Evolutionary conservation across 805 yeast genomes (phyloP), one percentile per base, ranked within the genome.

Genomic region (Nakazawaea ernobii): DNA sequence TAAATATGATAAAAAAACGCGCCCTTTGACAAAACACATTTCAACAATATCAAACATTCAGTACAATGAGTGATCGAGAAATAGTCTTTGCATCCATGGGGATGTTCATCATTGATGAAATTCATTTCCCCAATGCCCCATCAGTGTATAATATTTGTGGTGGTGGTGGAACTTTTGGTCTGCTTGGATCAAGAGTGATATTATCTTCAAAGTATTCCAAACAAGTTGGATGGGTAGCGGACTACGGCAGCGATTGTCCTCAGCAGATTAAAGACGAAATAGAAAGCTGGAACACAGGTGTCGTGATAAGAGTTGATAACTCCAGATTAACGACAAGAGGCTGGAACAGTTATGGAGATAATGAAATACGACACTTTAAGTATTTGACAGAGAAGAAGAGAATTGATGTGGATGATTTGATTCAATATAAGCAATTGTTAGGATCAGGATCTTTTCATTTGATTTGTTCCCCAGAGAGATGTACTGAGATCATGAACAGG

Each of bases 21-120:
- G 3, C 5, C 24, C 24, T 20, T 20, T 20, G 24, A 20, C 24
- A 20, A 3, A 20, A 20, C 24, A 20, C 24, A 20, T 20, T 3
- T 20, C 3, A 7, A 36, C n/a, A n/a, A n/a, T n/a, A n/a, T n/a
- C n/a, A n/a, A n/a, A n/a, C n/a, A n/a, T n/a, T n/a, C 13, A 36
- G 17, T 26, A 17, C 26, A 10, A 10, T 8, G 20, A 20, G 11
- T 10, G 20, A 33, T n/a, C 33, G 45, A 32, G 7, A n/a, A 7
- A 55, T 57, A 6, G 45, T 75, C 8, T 75, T 87, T 57, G 73
- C 84, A 17, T 75, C 95, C 1, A 69, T 86, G 69, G 98, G 97
- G 40, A 84, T 91, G 88, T 85, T 89, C 65, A 89, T 92, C 57
- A 75, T 91, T 14, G 98, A 91, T 62, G 96, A 88, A 53, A 87